Evolutionary conservation across 2,329 filamentous ascomycete genomes (phyloP), one percentile per base, ranked within the genome.

Genomic region (Curvularia verruculosa): DNA sequence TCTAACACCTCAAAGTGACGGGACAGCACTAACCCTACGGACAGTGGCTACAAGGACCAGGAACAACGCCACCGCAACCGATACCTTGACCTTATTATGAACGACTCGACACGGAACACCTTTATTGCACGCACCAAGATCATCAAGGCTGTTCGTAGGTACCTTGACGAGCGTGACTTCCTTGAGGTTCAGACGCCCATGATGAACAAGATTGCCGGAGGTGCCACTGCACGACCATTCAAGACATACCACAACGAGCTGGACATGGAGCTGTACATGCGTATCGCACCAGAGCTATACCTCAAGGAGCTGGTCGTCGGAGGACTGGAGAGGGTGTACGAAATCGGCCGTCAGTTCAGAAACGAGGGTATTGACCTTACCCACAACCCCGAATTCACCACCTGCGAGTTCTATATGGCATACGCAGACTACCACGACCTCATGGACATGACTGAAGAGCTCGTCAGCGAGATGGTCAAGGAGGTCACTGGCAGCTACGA

Each of bases 331-430:
- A 87, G 91, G 69, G 95, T 99, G 13, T 99, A 96, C 79, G 95
- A 99, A 77, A 87, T 99, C 61, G 95, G 95, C 64, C 89, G 92
- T 65, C 92, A 96, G 76, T 99, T 99, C 86, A 84, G 95, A 70
- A 99, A 99, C 73, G 93, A 96, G 78, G 89, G 90, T 58, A 89
- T 92, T 63, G 92, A 96, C 76, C 82, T 95, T 49, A 99, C 95
- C 7, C 95, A 99, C 83, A 99, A 98, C 82, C 95, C 91, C 37
- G 95, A 99, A 77, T 99, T 99, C 82, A 99, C 95, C 41, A 96
- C 92, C 24, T 91, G 92, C 77, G 95, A 99, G 78, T 98, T 98
- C 81, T 99, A 99, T 80, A 88, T 90, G 64, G 66, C 95, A 3
- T 98, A 77, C 54, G 77, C 81, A 36, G 75, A 77, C 49, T 69